These are phyloP conservation scores for Colletotrichum eremochloae DNA, from an alignment of 2,329 filamentous ascomycete genomes.

Conservation along the genomic window DNA sequence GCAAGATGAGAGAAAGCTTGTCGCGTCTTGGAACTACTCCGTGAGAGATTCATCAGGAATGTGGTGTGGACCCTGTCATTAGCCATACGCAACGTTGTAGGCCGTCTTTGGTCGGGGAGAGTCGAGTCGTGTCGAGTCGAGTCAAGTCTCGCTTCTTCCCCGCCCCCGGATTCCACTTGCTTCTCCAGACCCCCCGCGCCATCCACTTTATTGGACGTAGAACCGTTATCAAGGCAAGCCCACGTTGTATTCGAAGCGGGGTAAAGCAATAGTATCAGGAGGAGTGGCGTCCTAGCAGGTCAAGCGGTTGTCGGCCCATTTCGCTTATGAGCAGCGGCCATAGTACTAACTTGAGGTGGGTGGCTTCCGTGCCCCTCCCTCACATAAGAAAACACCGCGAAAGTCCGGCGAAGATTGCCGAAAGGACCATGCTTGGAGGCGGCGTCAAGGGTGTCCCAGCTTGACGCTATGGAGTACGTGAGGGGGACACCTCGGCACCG, in stretches of 20 bases:
- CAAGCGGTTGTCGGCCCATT: background rate
- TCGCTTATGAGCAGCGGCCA: background rate
- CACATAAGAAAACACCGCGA: background rate
- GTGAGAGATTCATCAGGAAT: background rate
- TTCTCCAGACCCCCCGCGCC: constrained; percentile 20
- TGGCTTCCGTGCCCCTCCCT: background rate
- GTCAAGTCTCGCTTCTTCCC: constrained; percentile 13
- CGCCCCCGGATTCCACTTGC: background rate
- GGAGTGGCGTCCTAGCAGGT: background rate
- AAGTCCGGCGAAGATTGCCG: constrained; percentile 6
- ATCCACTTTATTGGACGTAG: constrained; percentile 18
- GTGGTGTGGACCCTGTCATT: background rate
- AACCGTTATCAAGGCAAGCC: background rate
- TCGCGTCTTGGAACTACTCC: background rate
- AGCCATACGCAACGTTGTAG: constrained; percentile 13
- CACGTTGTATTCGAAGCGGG: background rate
- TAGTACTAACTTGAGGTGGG: background rate
- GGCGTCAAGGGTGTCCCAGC: background rate
- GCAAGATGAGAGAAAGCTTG: background rate
- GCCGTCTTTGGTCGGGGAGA: background rate
- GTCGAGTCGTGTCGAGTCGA: background rate
- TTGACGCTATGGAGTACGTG: background rate
- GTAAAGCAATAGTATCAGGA: background rate
- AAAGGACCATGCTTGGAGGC: background rate
- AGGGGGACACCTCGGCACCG: constrained; percentile 19